Percentiles rank a stretch among this genome's conserved stretches.
Conservation (phyloP, 2,329 filamentous ascomycete species). For the Colletotrichum eleusines region DNA sequence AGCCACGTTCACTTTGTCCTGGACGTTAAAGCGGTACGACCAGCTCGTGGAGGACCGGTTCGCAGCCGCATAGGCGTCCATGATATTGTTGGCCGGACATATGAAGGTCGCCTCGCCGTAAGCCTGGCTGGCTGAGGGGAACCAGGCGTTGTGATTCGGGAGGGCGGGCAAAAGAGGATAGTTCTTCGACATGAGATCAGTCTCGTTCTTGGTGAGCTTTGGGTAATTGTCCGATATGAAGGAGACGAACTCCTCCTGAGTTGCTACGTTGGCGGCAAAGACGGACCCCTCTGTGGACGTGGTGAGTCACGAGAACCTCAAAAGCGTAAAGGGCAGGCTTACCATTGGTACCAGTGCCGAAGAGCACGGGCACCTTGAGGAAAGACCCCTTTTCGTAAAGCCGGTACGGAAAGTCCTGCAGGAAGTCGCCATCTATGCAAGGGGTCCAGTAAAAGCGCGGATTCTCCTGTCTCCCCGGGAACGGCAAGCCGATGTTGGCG, state of each 20-base stretch:
- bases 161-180: slow-evolving; percentile 55
- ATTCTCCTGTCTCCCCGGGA: slow-evolving; percentile 51
- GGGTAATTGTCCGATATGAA: slow-evolving; percentile 64
- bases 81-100: slow-evolving; percentile 57
- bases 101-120: slow-evolving; percentile 62
- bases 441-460: slow-evolving; percentile 65
- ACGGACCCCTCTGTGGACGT: slow-evolving; percentile 57
- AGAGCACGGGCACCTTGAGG: slow-evolving; percentile 58
- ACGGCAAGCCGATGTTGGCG: slow-evolving; percentile 56
- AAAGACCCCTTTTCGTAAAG: slow-evolving; percentile 57
- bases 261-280: slow-evolving; percentile 56
- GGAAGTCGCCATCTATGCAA: slow-evolving; percentile 60
- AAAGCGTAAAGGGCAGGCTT: slow-evolving; percentile 28
- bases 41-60: slow-evolving; percentile 48
- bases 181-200: slow-evolving; percentile 50
- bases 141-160: slow-evolving; percentile 58
- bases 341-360: slow-evolving; percentile 60
- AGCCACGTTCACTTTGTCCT: slow-evolving; percentile 51
- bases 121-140: slow-evolving; percentile 55
- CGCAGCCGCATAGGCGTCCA: slow-evolving; percentile 49
- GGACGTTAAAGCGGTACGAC: slow-evolving; percentile 64
- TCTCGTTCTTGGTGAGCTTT: slow-evolving; percentile 52
- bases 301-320: slow-evolving; percentile 13
- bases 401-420: slow-evolving; percentile 56
- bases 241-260: slow-evolving; percentile 49